Conservation (phyloP, 257 asterid genomes). For the Sherardia arvensis region DNA sequence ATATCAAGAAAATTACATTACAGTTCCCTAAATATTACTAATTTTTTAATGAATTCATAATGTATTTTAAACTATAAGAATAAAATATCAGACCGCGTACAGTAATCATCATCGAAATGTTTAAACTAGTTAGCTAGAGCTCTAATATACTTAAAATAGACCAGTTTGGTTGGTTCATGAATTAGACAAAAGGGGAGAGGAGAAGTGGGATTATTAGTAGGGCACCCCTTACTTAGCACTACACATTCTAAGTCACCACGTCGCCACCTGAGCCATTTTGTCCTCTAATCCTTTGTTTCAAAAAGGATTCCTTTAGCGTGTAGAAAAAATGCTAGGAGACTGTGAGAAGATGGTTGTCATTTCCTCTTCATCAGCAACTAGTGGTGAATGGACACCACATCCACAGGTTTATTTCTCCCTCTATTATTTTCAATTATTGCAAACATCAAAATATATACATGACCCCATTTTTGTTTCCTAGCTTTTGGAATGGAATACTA, state of each 20-base stretch:
- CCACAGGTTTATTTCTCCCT: slow-evolving; percentile 37
- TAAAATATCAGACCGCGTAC: too few species aligned
- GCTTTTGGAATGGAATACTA: slow-evolving; percentile 77
- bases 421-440: slow-evolving; percentile 43
- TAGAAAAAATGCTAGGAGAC: slow-evolving; percentile 33
- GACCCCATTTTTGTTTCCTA: slow-evolving; percentile 70
- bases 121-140: background rate
- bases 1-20: too few species aligned
- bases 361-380: slow-evolving; percentile 32
- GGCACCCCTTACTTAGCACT: slow-evolving; percentile 1
- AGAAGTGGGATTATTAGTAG: slow-evolving; percentile 4
- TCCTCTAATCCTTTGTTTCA: slow-evolving; percentile 41
- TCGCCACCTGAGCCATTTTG: slow-evolving; percentile 56
- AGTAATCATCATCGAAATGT: too few species aligned
- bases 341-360: slow-evolving; percentile 45
- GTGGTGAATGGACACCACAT: slow-evolving; percentile 66
- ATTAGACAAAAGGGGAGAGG: slow-evolving; percentile 4
- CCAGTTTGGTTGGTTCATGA: background rate
- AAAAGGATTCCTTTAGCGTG: slow-evolving; percentile 37
- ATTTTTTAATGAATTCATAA: too few species aligned
- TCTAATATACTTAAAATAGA: background rate
- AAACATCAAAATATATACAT: slow-evolving; percentile 7
- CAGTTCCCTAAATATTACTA: too few species aligned
- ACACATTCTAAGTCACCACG: slow-evolving; percentile 5
- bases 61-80: too few species aligned